Conservation (phyloP, 495 filamentous ascomycete genomes). For the Pseudomonodictys pantanalensis region DNA sequence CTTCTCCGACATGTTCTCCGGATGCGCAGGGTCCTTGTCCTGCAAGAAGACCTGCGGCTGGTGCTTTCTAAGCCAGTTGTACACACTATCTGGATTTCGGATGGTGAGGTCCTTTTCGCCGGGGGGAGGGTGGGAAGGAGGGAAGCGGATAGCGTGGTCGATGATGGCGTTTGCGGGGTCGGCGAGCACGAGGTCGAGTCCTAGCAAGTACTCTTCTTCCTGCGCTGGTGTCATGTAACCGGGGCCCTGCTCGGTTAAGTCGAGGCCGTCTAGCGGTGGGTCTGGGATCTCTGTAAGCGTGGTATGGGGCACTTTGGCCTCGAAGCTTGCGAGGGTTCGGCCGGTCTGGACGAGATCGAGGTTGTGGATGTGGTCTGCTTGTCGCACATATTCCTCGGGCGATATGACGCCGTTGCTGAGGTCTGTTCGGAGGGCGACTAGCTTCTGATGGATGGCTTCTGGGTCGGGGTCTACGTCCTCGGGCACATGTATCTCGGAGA, state of each 20-base stretch:
- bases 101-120: slow-evolving; percentile 45
- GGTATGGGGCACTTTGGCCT: slow-evolving; percentile 25
- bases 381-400: slow-evolving; percentile 29
- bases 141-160: slow-evolving; percentile 21
- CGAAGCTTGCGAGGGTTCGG: slow-evolving; percentile 10
- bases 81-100: slow-evolving; percentile 78
- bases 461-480: slow-evolving; percentile 43
- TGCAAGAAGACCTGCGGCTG: slow-evolving; percentile 81
- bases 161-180: slow-evolving; percentile 32
- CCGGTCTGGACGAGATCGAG: slow-evolving; percentile 34
- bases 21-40: slow-evolving; percentile 58
- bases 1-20: slow-evolving; percentile 33
- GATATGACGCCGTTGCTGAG: slow-evolving; percentile 46
- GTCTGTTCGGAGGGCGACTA: slow-evolving; percentile 49
- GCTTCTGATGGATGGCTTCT: slow-evolving; percentile 42
- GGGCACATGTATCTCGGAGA: slow-evolving; percentile 44
- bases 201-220: slow-evolving; percentile 73
- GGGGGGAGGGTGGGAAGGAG: slow-evolving; percentile 11
- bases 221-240: slow-evolving; percentile 70
- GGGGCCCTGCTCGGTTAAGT: slow-evolving; percentile 19
- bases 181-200: slow-evolving; percentile 64
- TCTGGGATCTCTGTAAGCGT: slow-evolving; percentile 5
- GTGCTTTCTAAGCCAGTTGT: slow-evolving; percentile 84
- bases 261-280: slow-evolving; percentile 23
- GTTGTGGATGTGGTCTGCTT: slow-evolving; percentile 22